Base-by-base conservation (phyloP, 1,284 basidiomycete genomes). In the Cystobasidium pallidum region DNA sequence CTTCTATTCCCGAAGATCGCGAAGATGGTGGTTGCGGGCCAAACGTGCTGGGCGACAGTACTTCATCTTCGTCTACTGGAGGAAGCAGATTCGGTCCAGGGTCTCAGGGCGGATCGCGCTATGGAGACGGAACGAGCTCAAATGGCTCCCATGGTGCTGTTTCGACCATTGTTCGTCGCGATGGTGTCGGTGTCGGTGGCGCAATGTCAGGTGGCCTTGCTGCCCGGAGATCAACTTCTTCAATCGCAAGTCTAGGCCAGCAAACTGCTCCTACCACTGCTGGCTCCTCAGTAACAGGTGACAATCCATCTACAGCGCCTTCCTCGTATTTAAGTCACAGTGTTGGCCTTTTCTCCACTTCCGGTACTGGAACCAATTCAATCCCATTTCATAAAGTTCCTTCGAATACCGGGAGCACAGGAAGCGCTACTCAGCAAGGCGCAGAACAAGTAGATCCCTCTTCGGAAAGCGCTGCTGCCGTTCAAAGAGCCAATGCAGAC, bases 161-260 rank as follows among this genome's bases (percentile, higher is more conserved):
- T 24, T 21, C 32, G 28, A 39, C 70, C 17, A 39, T 19, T 36
- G 36, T 43, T 39, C 19, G 45, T 61, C 19, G 41, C 36, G 36
- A n/a, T n/a, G n/a, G n/a, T 61, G 58, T 30, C 36, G 66, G 32
- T 51, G 36, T 15, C 3, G 1, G 34, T 32, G 32, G n/a, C 24
- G 8, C 58, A 1, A 61, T 30, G 6, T 39, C 28, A 34, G 32
- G 28, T 36, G 57, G 68, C 11, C 59, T 61, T n/a, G 21, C 34
- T 39, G 51, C 47, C 10, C 26, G 61, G 19, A 54, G 63, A 57
- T 65, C 59, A 39, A 70, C 61, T 21, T 65, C 62, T 8, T 72
- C 61, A 41, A 51, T 63, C 39, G 70, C 61, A 54, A 64, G 67
- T 45, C 45, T 62, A 21, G 58, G 62, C 34, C 59, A 65, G 30